Base-by-base conservation (phyloP, 306 rosid species). In the Chamaecrista fasciculata region DNA sequence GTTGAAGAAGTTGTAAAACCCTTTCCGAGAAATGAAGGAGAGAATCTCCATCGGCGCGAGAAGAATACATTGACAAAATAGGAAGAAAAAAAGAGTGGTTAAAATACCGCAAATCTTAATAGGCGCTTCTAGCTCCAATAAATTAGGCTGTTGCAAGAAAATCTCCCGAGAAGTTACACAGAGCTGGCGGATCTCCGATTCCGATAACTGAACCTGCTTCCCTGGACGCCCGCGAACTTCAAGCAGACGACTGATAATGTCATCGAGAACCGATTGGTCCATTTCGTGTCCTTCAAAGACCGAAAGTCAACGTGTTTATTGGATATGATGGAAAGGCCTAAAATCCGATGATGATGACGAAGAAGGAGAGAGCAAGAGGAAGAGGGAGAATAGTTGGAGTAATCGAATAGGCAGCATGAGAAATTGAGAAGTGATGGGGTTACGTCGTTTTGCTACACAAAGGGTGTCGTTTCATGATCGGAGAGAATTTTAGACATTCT, bases 121-220 rank as follows among this genome's bases (percentile, higher is more conserved):
- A 74, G 98, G 98, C 24, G 96, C 96, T 72, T 90, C 88, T 36
- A 92, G 91, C 75, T 92, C 93, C 78, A 92, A 79, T 73, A 90
- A 82, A 81, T 79, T 86, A 55, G 96, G 96, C 78, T 92, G 98
- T 67, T 87, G 88, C 70, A 92, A 63, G 84, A 92, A 90, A 78
- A 92, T 81, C 2, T 87, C 96, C 65, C 79, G 81, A 24, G 98
- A 90, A 67, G 44, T 72, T 0, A 69, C 64, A 66, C 98, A 92
- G 12, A 92, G 96, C 20, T 87, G 96, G 1, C 93, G 92, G 96
- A 92, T 92, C 96, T 90, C 98, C 8, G 96, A 62, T 78, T 92
- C 98, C 29, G 91, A 87, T 10, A 92, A 76, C 79, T 92, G 98
- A 7, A 92, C 98, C 86, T 90, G 98, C 87, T 87, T 92, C 28